Base-by-base conservation (phyloP, 805 yeast species). In the Candida sanyiensis region DNA sequence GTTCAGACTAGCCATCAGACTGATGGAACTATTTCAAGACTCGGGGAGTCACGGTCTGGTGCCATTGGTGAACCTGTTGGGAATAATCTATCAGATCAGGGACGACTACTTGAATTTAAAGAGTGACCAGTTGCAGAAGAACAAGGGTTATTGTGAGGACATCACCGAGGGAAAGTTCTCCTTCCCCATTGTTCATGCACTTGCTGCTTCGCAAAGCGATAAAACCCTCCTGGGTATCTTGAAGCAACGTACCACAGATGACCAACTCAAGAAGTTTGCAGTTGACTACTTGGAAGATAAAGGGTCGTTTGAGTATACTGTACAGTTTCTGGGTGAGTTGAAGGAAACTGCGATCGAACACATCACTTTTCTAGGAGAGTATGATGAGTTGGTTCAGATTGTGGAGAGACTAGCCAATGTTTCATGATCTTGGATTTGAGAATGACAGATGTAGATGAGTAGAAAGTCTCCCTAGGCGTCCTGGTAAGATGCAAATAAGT, bases 131-230 rank as follows among this genome's bases (percentile, higher is more conserved):
- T 67, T 76, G 41, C 61, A 63, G n/a, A 62, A 69, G 34, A 77
- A 76, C 54, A 83, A 85, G 69, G 95, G 95, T 3, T 73, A 73
- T 46, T 77, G 86, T 38, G 96, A 89, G 51, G 97, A 89, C 54
- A 70, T 89, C 22, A 76, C 87, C 0, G 96, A 89, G 57, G 96
- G 96, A 0, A 89, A 88, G 59, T 75, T 83, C 43, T 85, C 95
- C 1, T 83, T 85, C 46, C 96, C 96, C 0, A 77, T 89, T 2
- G 72, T 89, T 13, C 93, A 86, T 57, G 70, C 80, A 4, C 59
- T 82, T 2, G 52, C 64, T 15, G 50, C 54, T 25, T 65, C 64
- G 34, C 44, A 51, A 2, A 45, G 50, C 2, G 65, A 67, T 36
- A 58, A 63, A 39, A 70, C 69, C 37, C 54, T 79, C 9, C 45